Evolutionary conservation across 1,284 basidiomycete species (phyloP), one percentile per base, ranked within the genome.

Genomic region (Pisolithus thermaeus): DNA sequence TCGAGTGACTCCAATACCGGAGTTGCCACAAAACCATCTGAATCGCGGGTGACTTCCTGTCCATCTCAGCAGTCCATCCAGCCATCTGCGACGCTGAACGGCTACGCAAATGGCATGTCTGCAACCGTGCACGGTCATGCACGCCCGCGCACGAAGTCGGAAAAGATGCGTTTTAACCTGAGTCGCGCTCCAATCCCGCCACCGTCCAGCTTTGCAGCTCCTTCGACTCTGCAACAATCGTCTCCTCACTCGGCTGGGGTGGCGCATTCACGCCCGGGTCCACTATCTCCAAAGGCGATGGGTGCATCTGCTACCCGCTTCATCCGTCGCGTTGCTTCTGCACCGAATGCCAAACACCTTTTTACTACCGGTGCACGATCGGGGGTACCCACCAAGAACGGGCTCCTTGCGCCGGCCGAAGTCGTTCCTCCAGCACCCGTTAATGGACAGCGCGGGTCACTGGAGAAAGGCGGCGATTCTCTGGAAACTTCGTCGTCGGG

Each of bases 311-410:
- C 90, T 7, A 79, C 86, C 46, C 83, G 92, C 28, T 93, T 97
- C 70, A 83, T 99, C 38, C 85, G 96, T 47, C 84, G 96, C 38
- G 96, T 98, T 42, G 93, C 95, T 1, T 97, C 93, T 22, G 95
- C 95, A 2, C 96, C 96, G 2, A 98, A 98, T 67, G 87, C 93
- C 45, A 99, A 98, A 69, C 88, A 87, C 40, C 75, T 97, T 20
- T 94, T 96, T 67, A 74, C 78, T 45, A 70, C 81, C 43, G 70
- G 75, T 52, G 75, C 79, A 41, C 77, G 76, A 50, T 75, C 78
- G 45, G 61, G 76, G 48, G 70, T 75, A 14, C 78, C 77, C 7
- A 84, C 81, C 42, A 86, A 80, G 71, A 90, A 90, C 59, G 87
- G 86, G n/a, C 71, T 90, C 47, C 74, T 91, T 38, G 80, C 89